Conservation (phyloP, 2,329 filamentous ascomycete species). For the Byssoonygena ceratinophila region DNA sequence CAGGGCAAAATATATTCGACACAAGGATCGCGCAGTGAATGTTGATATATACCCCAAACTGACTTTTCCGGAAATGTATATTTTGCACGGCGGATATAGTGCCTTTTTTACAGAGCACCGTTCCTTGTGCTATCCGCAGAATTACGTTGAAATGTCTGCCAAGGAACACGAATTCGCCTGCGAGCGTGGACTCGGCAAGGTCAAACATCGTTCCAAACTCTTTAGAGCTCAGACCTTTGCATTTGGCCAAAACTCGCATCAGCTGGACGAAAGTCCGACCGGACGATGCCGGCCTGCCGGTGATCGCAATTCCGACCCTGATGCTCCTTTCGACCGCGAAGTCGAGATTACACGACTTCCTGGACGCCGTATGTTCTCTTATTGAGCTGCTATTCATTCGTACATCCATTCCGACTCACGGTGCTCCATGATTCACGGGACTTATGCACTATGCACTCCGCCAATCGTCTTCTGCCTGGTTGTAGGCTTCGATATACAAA, state of each 20-base stretch:
- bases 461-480: constrained; percentile 8
- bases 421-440: constrained; percentile 11
- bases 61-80: constrained; percentile 95
- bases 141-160: constrained; percentile 93
- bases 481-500: background rate
- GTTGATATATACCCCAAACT: constrained; percentile 75
- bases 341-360: constrained; percentile 28
- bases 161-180: constrained; percentile 86
- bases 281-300: constrained; percentile 34
- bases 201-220: constrained; percentile 79
- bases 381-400: constrained; percentile 20
- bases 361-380: constrained; percentile 38
- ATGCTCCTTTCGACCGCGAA: constrained; percentile 29
- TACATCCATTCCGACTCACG: constrained; percentile 3
- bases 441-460: background rate
- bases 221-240: constrained; percentile 87
- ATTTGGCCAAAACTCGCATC: constrained; percentile 62
- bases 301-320: constrained; percentile 26
- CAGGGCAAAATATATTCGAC: constrained; percentile 76
- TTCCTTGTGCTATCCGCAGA: constrained; percentile 76
- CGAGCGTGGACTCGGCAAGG: constrained; percentile 85
- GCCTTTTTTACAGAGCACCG: constrained; percentile 75
- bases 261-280: constrained; percentile 55
- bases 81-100: constrained; percentile 92
- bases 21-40: constrained; percentile 77